Percentiles rank a stretch among this genome's conserved stretches.
These are phyloP conservation scores for Candida ovalis DNA, from an alignment of 805 yeast genomes.

Conservation along the genomic window DNA sequence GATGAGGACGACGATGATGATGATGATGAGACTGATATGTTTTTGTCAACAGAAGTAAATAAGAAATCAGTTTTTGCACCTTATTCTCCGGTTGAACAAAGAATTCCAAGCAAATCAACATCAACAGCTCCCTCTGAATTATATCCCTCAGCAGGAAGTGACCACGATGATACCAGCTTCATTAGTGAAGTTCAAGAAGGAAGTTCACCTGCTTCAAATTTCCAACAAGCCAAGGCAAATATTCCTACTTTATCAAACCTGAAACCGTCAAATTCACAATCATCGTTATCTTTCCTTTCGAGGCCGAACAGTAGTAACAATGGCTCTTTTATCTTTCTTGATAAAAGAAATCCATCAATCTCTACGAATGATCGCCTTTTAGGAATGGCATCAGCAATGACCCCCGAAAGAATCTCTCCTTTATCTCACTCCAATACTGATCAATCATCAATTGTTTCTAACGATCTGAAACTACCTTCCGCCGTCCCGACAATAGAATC, in stretches of 20 bases:
- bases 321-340: not conserved
- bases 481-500: not conserved
- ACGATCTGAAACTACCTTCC: not conserved
- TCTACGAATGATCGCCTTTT: not conserved
- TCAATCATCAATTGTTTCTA: not conserved
- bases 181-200: not conserved
- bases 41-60: not conserved
- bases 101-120: not conserved
- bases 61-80: not conserved
- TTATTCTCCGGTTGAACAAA: not conserved
- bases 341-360: not conserved
- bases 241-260: too few species aligned
- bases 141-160: not conserved
- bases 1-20: not conserved
- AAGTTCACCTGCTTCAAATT: too few species aligned
- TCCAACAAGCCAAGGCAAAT: too few species aligned
- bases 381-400: not conserved
- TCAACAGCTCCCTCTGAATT: not conserved
- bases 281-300: not conserved
- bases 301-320: not conserved
- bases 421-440: not conserved
- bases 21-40: not conserved
- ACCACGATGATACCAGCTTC: not conserved
- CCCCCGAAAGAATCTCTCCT: not conserved
- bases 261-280: too few species aligned